Conservation (phyloP, 352 stramenopile genomes). For the Globisporangium echinulatum region DNA sequence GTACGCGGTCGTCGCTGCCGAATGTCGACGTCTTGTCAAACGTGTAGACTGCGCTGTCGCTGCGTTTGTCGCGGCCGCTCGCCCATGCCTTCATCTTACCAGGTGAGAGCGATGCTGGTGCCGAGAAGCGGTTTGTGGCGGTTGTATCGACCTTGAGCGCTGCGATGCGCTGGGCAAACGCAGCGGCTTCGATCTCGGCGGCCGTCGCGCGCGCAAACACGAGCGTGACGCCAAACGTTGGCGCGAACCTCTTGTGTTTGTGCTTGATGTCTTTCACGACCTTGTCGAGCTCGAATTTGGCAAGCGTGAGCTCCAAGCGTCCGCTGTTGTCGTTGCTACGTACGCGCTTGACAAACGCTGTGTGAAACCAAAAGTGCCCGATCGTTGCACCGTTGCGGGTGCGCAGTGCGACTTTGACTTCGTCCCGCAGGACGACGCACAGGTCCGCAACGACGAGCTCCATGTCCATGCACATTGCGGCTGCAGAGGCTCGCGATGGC, state of each 20-base stretch:
- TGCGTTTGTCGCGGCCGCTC: slow-evolving; percentile 11
- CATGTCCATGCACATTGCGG: slow-evolving; percentile 19
- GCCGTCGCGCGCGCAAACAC: slow-evolving; percentile 32
- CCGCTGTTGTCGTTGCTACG: neutral
- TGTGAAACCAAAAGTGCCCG: slow-evolving; percentile 77
- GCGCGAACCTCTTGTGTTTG: slow-evolving; percentile 52
- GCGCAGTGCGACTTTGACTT: slow-evolving; percentile 48
- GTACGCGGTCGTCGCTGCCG: neutral
- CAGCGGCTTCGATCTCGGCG: slow-evolving; percentile 17
- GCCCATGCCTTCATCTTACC: slow-evolving; percentile 12
- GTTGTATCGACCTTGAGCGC: slow-evolving; percentile 1
- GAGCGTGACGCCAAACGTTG: slow-evolving; percentile 44
- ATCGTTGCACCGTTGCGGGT: slow-evolving; percentile 32
- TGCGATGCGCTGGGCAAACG: slow-evolving; percentile 6
- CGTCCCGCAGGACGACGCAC: slow-evolving; percentile 45
- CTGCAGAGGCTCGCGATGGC: neutral
- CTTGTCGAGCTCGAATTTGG: slow-evolving; percentile 70
- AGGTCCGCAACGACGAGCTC: slow-evolving; percentile 32
- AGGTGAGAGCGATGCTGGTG: slow-evolving; percentile 3
- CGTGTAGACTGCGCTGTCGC: slow-evolving; percentile 4
- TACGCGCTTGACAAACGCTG: slow-evolving; percentile 36
- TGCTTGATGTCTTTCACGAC: slow-evolving; percentile 62
- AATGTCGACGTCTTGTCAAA: slow-evolving; percentile 1
- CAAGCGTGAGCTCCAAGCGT: slow-evolving; percentile 27
- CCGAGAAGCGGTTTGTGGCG: slow-evolving; percentile 4